A percentile compares a stretch with the other conserved stretches of the same genome.
phyloP scores from a whole-genome alignment of 306 rosid genomes.

The Crotalaria pallida region DNA sequence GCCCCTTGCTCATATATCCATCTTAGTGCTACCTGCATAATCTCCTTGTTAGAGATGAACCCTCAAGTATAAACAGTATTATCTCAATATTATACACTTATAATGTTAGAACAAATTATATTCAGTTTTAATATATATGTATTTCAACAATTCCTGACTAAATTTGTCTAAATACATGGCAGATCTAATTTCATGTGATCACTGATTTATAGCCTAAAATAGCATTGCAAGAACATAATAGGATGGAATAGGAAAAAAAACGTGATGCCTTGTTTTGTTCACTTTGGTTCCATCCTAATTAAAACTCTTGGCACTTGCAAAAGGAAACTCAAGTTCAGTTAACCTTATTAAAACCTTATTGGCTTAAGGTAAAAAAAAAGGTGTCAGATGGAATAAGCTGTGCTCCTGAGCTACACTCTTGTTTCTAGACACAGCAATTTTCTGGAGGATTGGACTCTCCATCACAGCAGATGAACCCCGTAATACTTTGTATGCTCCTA shows the following conservation, averaged over 20 bases:
- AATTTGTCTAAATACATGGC: background rate
- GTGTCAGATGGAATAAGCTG: background rate
- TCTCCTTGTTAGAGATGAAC: background rate
- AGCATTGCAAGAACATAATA: too few relatives aligned
- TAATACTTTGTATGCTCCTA: slow-evolving; percentile 15
- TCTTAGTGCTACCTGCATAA: slow-evolving; percentile 14
- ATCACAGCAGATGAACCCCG: slow-evolving; percentile 30
- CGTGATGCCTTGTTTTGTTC: too few relatives aligned
- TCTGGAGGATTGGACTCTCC: slow-evolving; percentile 26
- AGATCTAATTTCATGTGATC: background rate
- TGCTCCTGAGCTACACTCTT: slow-evolving; percentile 25
- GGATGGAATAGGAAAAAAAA: too few relatives aligned
- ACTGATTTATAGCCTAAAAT: background rate
- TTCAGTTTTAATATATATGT: background rate
- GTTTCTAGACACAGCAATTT: slow-evolving; percentile 19
- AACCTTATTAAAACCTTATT: background rate
- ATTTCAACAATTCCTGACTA: background rate
- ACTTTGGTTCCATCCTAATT: too few relatives aligned
- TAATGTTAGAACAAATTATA: background rate
- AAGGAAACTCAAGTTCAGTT: background rate
- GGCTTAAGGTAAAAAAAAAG: too few relatives aligned
- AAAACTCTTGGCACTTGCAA: background rate
- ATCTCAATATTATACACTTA: background rate
- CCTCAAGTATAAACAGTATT: background rate
- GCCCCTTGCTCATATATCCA: slow-evolving; percentile 29